Evolutionary conservation across 331 rosid species (phyloP).

Genomic region (Acacia concinna): DNA sequence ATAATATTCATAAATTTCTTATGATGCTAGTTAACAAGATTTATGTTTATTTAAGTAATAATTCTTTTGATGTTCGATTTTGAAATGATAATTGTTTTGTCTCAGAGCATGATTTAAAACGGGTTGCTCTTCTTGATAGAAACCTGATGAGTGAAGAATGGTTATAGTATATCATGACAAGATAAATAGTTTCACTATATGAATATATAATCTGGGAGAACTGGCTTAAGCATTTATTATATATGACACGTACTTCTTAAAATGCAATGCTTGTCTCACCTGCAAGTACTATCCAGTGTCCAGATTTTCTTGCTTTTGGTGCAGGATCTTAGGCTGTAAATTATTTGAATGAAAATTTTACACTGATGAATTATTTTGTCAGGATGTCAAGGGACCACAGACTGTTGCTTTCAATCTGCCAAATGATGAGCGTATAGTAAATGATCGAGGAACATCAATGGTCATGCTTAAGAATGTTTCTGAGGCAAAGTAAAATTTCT

Average conservation of each 20-base stretch:
- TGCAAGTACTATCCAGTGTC: neutral
- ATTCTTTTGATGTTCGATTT: neutral
- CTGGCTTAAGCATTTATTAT: constrained; percentile 24
- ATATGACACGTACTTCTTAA: neutral
- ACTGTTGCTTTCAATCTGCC: constrained; percentile 96
- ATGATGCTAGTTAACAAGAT: neutral
- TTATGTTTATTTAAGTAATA: constrained; percentile 7
- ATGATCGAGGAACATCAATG: constrained; percentile 91
- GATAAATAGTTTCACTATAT: constrained; percentile 16
- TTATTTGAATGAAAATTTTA: constrained; percentile 11
- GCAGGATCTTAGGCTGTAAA: constrained; percentile 9
- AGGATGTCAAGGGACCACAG: constrained; percentile 98
- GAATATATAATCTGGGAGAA: constrained; percentile 9
- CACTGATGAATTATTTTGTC: constrained; percentile 35
- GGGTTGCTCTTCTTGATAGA: neutral
- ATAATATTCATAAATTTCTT: neutral
- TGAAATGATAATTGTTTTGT: constrained; percentile 20
- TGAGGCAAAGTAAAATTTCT: constrained; percentile 77
- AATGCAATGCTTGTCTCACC: neutral
- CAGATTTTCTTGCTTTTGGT: neutral
- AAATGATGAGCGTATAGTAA: constrained; percentile 87
- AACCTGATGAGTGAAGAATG: constrained; percentile 14
- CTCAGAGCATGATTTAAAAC: constrained; percentile 9
- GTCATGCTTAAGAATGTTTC: constrained; percentile 96
- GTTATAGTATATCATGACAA: constrained; percentile 2